A percentile compares a stretch with the other conserved stretches of the same genome.
These are phyloP conservation scores for Podospora fimiseda DNA, from an alignment of 495 filamentous ascomycete genomes.

Conservation along the genomic window DNA sequence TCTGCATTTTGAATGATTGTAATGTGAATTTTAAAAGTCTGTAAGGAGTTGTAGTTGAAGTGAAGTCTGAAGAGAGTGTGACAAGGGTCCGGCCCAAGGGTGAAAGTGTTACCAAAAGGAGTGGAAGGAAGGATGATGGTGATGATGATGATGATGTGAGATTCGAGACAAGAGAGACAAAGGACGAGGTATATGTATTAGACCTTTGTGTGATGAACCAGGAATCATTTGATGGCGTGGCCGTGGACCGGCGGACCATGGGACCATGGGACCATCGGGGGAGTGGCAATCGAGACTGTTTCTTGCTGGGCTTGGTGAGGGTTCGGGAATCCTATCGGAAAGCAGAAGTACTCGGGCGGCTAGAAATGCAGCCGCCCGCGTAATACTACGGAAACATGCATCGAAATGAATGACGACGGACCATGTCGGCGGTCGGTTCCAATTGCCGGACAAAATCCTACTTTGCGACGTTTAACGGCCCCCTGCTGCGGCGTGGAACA, in stretches of 20 bases:
- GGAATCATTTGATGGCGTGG: not conserved
- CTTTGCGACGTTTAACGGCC: constrained; percentile 2
- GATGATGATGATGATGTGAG: not conserved
- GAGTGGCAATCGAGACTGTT: not conserved
- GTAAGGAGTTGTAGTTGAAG: not conserved
- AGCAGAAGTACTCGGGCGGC: not conserved
- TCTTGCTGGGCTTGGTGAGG: not conserved
- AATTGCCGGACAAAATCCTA: not conserved
- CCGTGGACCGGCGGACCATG: not conserved
- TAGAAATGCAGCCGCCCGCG: not conserved
- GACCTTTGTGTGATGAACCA: not conserved
- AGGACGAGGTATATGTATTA: not conserved
- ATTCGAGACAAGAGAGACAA: not conserved
- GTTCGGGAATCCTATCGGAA: not conserved
- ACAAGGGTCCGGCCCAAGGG: constrained; percentile 8
- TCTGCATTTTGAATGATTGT: constrained; percentile 9
- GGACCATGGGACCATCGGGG: not conserved
- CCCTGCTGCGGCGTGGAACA: constrained; percentile 10
- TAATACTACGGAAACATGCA: not conserved
- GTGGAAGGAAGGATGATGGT: constrained; percentile 6
- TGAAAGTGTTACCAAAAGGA: not conserved
- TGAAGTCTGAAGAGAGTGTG: not conserved
- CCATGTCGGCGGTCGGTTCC: not conserved
- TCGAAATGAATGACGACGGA: not conserved
- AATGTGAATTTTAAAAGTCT: not conserved